A percentile compares a stretch with the other conserved stretches of the same genome.
Conservation (phyloP, 2,329 filamentous ascomycete species). For the Cordyceps tenuipes region DNA sequence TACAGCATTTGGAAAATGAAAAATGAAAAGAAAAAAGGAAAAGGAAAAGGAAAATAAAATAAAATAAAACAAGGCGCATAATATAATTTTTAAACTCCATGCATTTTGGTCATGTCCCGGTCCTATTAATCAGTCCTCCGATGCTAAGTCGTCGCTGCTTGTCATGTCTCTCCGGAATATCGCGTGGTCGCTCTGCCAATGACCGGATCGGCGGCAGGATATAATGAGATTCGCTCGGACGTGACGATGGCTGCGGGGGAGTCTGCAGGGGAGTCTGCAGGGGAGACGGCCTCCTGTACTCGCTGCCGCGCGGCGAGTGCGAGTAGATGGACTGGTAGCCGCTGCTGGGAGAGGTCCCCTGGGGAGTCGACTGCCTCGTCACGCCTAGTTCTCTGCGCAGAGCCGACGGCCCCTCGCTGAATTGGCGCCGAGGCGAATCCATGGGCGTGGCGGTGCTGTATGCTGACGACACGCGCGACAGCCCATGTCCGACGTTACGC, state of each 20-base stretch:
- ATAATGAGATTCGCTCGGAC: conserved; percentile 26
- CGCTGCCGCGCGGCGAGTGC: conserved; percentile 34
- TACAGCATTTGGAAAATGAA: neutral
- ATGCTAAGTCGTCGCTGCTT: conserved; percentile 6
- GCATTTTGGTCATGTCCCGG: neutral
- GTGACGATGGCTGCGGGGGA: conserved; percentile 29
- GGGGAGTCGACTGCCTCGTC: neutral
- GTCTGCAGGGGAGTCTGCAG: conserved; percentile 48
- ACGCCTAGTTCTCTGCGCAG: neutral
- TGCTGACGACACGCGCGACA: neutral
- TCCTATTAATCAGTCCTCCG: conserved; percentile 10
- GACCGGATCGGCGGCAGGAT: conserved; percentile 43
- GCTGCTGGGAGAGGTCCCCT: neutral
- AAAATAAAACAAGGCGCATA: neutral
- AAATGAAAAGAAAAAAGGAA: no score
- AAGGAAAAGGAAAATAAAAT: no score
- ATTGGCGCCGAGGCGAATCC: conserved; percentile 35
- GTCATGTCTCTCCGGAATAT: neutral
- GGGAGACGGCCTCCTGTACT: conserved; percentile 37
- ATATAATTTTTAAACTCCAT: neutral
- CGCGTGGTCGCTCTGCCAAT: conserved; percentile 22
- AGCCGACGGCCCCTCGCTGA: conserved; percentile 24
- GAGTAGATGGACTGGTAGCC: conserved; percentile 27
- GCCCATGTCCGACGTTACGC: conserved; percentile 16
- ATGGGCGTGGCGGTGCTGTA: conserved; percentile 16